Evolutionary conservation across 2,329 filamentous ascomycete species (phyloP).

Genomic region (Stenocarpella maydis): DNA sequence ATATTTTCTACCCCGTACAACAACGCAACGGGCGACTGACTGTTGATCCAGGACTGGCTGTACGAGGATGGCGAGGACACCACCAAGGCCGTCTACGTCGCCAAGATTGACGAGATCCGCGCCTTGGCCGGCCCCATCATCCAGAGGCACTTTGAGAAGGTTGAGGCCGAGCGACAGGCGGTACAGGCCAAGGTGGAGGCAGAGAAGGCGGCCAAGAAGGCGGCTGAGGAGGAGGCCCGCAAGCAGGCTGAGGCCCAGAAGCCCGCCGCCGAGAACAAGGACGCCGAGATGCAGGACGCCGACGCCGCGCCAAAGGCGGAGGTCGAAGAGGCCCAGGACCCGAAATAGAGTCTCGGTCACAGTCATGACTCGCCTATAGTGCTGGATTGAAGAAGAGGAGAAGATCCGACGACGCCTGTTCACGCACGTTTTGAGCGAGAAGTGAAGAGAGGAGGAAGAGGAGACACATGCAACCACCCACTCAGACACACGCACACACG

Average conservation of each 20-base stretch:
- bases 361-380: neutral
- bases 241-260: constrained; percentile 63
- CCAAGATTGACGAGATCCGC: constrained; percentile 96
- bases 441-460: neutral
- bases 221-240: constrained; percentile 62
- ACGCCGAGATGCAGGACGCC: constrained; percentile 72
- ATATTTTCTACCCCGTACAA: neutral
- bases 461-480: neutral
- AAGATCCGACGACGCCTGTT: neutral
- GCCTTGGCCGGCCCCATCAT: constrained; percentile 89
- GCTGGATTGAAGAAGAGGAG: neutral
- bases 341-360: constrained; percentile 37
- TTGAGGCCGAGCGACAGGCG: constrained; percentile 84
- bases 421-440: neutral
- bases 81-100: constrained; percentile 89
- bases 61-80: constrained; percentile 97
- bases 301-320: constrained; percentile 60
- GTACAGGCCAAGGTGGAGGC: constrained; percentile 80
- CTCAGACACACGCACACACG: too few species aligned
- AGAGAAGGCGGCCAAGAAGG: constrained; percentile 79
- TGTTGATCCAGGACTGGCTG: constrained; percentile 82
- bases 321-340: constrained; percentile 53
- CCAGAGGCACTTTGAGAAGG: constrained; percentile 94
- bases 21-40: constrained; percentile 38
- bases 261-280: constrained; percentile 51